These are phyloP conservation scores for Lindgomyces ingoldianus DNA, from an alignment of 495 filamentous ascomycete species.

Conservation along the genomic window DNA sequence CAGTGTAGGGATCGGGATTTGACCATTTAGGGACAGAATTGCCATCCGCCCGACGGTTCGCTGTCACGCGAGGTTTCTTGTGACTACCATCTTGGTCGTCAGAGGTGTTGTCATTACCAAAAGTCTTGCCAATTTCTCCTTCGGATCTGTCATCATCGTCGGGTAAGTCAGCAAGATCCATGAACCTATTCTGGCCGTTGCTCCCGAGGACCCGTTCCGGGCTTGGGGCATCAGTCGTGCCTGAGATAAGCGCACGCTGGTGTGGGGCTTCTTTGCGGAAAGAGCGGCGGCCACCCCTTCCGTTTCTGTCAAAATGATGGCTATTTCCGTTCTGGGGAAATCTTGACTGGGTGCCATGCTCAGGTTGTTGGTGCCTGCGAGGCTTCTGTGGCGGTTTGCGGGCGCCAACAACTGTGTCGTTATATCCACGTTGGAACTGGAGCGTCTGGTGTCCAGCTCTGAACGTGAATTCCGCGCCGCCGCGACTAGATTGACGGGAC, in stretches of 20 bases:
- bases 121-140: constrained; percentile 6
- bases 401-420: background rate
- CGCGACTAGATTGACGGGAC: too few relatives aligned
- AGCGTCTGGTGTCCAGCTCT: background rate
- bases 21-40: constrained; percentile 74
- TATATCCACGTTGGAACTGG: constrained; percentile 1
- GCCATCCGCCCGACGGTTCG: constrained; percentile 40
- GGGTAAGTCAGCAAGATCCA: constrained; percentile 33
- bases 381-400: background rate
- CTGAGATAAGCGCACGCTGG: constrained; percentile 33
- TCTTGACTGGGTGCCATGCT: background rate
- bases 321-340: constrained; percentile 1
- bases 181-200: constrained; percentile 30
- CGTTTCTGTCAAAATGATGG: background rate
- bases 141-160: constrained; percentile 32
- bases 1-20: constrained; percentile 90
- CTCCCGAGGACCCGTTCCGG: constrained; percentile 37
- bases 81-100: constrained; percentile 6
- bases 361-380: background rate
- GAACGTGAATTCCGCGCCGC: background rate
- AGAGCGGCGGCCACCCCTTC: constrained; percentile 1
- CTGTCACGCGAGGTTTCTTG: constrained; percentile 9
- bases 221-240: constrained; percentile 14
- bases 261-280: constrained; percentile 18
- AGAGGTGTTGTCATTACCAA: background rate